Conservation (phyloP, 73 alveolate species). For the Durusdinium trenchii region DNA sequence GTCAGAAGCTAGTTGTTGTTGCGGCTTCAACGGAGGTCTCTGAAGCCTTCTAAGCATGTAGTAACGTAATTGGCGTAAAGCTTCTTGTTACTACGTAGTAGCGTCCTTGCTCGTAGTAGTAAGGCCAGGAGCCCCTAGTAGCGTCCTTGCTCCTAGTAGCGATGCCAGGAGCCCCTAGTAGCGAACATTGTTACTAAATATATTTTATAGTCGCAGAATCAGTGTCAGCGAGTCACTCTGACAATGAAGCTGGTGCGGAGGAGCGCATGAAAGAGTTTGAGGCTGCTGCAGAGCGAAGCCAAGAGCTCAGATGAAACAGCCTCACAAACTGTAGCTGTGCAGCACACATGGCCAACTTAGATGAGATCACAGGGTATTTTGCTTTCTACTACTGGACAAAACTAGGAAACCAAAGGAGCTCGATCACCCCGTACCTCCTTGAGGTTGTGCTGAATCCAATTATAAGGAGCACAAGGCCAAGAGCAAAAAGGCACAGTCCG, state of each 20-base stretch:
- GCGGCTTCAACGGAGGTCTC: too few relatives aligned
- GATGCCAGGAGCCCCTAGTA: not conserved
- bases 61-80: too few relatives aligned
- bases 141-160: too few relatives aligned
- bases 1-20: too few relatives aligned
- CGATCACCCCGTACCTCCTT: not conserved
- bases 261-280: conserved; percentile 93
- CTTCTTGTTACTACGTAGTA: too few relatives aligned
- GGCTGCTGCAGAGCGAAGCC: conserved; percentile 69
- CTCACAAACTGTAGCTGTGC: too few relatives aligned
- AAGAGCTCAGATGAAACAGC: not conserved
- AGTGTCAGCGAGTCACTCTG: not conserved
- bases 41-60: too few relatives aligned
- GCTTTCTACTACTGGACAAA: too few relatives aligned
- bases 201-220: not conserved
- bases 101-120: too few relatives aligned
- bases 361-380: too few relatives aligned
- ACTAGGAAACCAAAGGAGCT: too few relatives aligned
- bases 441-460: conserved; percentile 70
- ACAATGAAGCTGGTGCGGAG: not conserved
- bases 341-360: not conserved
- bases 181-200: not conserved
- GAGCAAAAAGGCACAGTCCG: conserved; percentile 64
- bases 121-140: too few relatives aligned
- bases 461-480: conserved; percentile 91